phyloP scores from a whole-genome alignment of 2,329 filamentous ascomycete genomes.

The Colletotrichum sp. region DNA sequence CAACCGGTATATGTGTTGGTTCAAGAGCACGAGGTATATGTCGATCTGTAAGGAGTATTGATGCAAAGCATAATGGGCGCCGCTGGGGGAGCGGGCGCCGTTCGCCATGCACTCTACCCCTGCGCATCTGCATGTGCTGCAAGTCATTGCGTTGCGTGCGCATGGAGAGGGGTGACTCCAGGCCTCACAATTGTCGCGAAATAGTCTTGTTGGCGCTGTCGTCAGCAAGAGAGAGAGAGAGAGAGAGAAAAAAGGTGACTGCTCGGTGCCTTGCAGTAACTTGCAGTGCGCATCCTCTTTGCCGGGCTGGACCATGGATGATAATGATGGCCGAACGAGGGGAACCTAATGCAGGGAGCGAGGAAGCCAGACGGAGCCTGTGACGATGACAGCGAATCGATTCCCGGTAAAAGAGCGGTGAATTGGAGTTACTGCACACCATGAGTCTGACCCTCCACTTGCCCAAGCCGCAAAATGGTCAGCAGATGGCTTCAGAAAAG shows the following conservation, averaged over 20 bases:
- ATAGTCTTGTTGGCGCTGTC: background rate
- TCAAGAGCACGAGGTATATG: background rate
- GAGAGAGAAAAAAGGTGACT: background rate
- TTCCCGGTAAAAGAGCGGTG: constrained; percentile 16
- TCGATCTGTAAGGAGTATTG: background rate
- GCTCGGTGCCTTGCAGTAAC: background rate
- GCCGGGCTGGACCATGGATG: background rate
- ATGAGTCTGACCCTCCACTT: background rate
- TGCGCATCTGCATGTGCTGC: background rate
- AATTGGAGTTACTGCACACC: constrained; percentile 8
- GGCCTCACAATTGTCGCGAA: background rate
- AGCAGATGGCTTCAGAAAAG: constrained; percentile 1
- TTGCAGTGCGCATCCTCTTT: background rate
- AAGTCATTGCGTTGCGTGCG: constrained; percentile 15
- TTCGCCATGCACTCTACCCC: background rate
- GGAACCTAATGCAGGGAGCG: constrained; percentile 8
- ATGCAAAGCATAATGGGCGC: background rate
- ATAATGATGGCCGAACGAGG: background rate
- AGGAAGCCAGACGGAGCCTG: constrained; percentile 1
- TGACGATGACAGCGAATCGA: constrained; percentile 10
- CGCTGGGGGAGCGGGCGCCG: background rate
- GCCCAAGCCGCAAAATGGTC: constrained; percentile 3
- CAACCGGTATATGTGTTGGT: background rate
- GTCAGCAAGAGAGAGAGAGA: background rate
- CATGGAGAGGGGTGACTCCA: background rate